phyloP scores from a whole-genome alignment of 306 rosid genomes.

The Albizia julibrissin region DNA sequence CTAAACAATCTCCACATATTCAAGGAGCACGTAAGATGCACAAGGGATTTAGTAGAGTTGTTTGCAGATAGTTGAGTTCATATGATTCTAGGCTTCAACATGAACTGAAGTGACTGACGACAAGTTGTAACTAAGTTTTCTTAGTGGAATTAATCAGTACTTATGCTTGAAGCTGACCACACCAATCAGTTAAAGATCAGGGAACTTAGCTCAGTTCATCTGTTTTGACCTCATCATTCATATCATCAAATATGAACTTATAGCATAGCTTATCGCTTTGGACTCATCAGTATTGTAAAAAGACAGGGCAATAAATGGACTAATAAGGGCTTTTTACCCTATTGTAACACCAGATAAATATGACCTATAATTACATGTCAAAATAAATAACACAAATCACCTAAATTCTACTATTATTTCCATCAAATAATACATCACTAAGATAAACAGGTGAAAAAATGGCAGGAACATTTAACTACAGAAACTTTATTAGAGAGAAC shows the following conservation, averaged over 20 bases:
- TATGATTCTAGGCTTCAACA: neutral
- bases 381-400: neutral
- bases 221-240: neutral
- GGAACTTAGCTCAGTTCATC: neutral
- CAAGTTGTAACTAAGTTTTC: neutral
- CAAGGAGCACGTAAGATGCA: neutral
- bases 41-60: neutral
- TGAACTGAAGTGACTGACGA: neutral
- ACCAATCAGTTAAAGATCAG: neutral
- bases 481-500: neutral
- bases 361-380: neutral
- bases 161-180: neutral
- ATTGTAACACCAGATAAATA: neutral
- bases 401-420: constrained; percentile 8
- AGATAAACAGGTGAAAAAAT: neutral
- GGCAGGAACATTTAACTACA: neutral
- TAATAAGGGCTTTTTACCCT: neutral
- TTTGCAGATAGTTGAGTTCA: neutral
- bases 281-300: neutral
- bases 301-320: neutral
- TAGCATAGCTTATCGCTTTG: neutral
- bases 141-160: neutral
- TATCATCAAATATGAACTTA: neutral
- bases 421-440: constrained; percentile 10
- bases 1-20: neutral